Conservation (phyloP, 1,284 basidiomycete genomes). For the Coniferiporia weirii region DNA sequence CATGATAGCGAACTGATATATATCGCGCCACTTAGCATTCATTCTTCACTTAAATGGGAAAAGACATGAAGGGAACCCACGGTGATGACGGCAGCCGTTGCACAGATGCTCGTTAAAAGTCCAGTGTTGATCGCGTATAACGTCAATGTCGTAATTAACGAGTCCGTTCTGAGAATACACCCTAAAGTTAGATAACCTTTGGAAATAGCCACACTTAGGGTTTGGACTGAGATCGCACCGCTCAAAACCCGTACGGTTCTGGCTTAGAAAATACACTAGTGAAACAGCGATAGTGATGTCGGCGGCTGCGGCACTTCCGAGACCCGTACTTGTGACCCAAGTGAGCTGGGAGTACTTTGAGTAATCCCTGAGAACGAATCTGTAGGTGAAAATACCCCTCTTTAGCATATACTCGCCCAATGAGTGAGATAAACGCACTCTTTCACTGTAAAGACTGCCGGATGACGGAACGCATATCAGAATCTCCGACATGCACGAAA, state of each 20-base stretch:
- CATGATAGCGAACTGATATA: slow-evolving; percentile 26
- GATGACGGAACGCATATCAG: too few relatives aligned
- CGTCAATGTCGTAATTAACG: slow-evolving; percentile 28
- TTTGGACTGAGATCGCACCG: slow-evolving; percentile 19
- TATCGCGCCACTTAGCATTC: not conserved
- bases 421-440: slow-evolving; percentile 21
- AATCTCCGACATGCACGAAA: too few relatives aligned
- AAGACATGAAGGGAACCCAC: slow-evolving; percentile 12
- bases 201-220: too few relatives aligned
- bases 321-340: slow-evolving; percentile 29
- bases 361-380: slow-evolving; percentile 25
- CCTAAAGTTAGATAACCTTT: not conserved
- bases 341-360: slow-evolving; percentile 26
- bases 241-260: slow-evolving; percentile 28
- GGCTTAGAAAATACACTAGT: slow-evolving; percentile 28
- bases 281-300: slow-evolving; percentile 29
- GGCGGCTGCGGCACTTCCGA: slow-evolving; percentile 27
- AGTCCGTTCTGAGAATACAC: slow-evolving; percentile 25
- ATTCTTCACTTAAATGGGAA: not conserved
- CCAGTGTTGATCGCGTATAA: slow-evolving; percentile 32
- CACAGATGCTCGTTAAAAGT: slow-evolving; percentile 29
- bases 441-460: slow-evolving; percentile 26
- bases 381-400: too few relatives aligned
- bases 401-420: too few relatives aligned
- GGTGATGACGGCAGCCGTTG: slow-evolving; percentile 24